phyloP scores from a whole-genome alignment of 2,329 filamentous ascomycete species.

The Fusarium xylarioides region DNA sequence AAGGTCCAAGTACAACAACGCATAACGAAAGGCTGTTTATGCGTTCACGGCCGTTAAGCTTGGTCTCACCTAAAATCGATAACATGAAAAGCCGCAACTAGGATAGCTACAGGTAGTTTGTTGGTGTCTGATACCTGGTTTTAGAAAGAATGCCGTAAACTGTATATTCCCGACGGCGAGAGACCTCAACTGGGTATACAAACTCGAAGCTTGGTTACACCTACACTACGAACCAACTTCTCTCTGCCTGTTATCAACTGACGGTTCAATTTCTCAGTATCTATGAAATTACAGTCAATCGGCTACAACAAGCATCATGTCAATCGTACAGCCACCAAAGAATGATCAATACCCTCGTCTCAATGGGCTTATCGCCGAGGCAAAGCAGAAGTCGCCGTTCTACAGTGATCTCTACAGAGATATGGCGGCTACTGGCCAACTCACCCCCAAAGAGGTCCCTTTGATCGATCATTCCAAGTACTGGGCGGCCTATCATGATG shows the following conservation, averaged over 20 bases:
- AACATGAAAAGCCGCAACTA: not conserved
- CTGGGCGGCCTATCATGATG: not conserved
- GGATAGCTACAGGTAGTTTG: not conserved
- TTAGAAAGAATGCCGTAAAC: not conserved
- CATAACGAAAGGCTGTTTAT: not conserved
- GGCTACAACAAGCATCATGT: accelerated
- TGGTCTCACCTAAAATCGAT: not conserved
- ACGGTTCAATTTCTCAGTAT: accelerated
- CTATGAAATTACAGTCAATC: accelerated
- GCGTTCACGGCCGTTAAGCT: not conserved
- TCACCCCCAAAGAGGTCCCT: not conserved
- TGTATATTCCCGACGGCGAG: not conserved
- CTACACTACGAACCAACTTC: not conserved
- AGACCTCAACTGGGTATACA: not conserved
- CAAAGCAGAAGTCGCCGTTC: not conserved
- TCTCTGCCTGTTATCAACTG: accelerated
- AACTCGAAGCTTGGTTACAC: not conserved
- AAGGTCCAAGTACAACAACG: not conserved
- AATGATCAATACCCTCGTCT: not conserved
- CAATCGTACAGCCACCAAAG: not conserved
- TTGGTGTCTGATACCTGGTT: too few species aligned
- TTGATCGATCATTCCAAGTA: not conserved
- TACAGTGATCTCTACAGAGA: not conserved
- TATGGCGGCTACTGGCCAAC: too few species aligned
- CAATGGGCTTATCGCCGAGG: not conserved